Base-by-base conservation (phyloP, 805 yeast species). In the Tetrapisispora phaffii region DNA sequence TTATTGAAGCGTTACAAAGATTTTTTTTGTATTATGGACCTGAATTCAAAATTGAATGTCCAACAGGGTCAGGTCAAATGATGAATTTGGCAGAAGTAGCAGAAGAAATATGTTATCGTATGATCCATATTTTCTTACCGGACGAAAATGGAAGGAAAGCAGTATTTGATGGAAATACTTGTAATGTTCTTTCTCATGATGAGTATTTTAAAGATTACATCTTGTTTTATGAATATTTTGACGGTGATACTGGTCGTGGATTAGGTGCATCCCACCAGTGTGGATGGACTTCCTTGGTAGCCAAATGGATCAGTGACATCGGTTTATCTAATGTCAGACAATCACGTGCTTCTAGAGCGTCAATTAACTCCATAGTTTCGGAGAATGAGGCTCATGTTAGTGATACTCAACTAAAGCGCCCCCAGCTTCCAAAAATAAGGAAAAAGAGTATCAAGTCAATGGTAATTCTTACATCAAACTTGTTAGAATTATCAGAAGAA, bases 261-360 rank as follows among this genome's bases (percentile, higher is more conserved):
- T 67, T 88, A 46, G 97, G 97, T 29, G 87, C 96, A 1, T 80
- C 88, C 43, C 96, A 89, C 69, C 97, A 88, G 68, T 82, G 88
- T 71, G 97, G 97, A 12, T 88, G 97, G 97, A 88, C 96, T 1
- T 89, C 95, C 0, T 72, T 89, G 39, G 93, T 87, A 43, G 95
- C 95, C 36, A 84, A 90, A 66, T 78, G 88, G 77, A 85, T 89
- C 58, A 93, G 85, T 60, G 90, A 89, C 66, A 84, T 85, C 37
- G 96, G 95, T 48, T 74, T 78, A 36, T 73, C 85, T 0, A 76
- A 56, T 35, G 45, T 55, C 4, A 40, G 32, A 16, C 33, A 40
- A 17, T 31, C 44, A 5, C 31, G 31, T 1, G 36, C 31, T 16
- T 34, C 42, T 3, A 34, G 41, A 6, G 33, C 49, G 7, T 34